These are phyloP conservation scores for Penicillium sp. DNA, from an alignment of 2,329 filamentous ascomycete species.

Conservation along the genomic window DNA sequence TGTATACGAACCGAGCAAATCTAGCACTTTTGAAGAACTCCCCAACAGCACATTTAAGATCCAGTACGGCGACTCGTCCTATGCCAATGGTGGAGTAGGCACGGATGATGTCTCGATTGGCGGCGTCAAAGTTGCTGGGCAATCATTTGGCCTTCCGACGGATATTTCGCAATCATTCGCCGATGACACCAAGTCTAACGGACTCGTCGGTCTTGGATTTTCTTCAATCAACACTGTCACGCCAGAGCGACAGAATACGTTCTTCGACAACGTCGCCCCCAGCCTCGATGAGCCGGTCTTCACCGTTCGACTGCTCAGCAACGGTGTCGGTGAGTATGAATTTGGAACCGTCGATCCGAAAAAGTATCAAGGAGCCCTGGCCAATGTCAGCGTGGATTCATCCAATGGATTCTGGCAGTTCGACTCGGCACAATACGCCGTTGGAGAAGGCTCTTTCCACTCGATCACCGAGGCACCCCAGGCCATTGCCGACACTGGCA, in stretches of 20 bases:
- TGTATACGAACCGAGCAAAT: constrained; percentile 56
- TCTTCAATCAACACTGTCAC: constrained; percentile 63
- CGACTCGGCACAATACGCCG: constrained; percentile 55
- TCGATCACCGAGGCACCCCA: constrained; percentile 32
- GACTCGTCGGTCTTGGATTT: constrained; percentile 69
- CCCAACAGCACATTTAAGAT: constrained; percentile 60
- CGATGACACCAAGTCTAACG: constrained; percentile 61
- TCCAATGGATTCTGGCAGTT: constrained; percentile 70
- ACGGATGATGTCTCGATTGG: constrained; percentile 68
- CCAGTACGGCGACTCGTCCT: constrained; percentile 67
- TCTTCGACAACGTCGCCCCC: constrained; percentile 69
- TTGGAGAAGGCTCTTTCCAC: constrained; percentile 49
- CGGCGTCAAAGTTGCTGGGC: constrained; percentile 59
- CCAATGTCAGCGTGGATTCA: constrained; percentile 62
- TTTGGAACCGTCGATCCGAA: constrained; percentile 68
- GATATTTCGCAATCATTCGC: constrained; percentile 59
- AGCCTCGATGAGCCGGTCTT: constrained; percentile 66
- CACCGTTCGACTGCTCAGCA: constrained; percentile 65
- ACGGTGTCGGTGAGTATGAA: constrained; percentile 65
- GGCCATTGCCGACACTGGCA: constrained; percentile 68
- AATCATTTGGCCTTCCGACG: constrained; percentile 68
- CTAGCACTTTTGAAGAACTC: constrained; percentile 51
- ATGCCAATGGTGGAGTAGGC: constrained; percentile 62
- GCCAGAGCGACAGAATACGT: constrained; percentile 66
- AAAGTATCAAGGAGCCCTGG: constrained; percentile 63